Evolutionary conservation across 2,329 filamentous ascomycete genomes (phyloP), one percentile per base, ranked within the genome.

Genomic region (Phyllosticta ampelicida): DNA sequence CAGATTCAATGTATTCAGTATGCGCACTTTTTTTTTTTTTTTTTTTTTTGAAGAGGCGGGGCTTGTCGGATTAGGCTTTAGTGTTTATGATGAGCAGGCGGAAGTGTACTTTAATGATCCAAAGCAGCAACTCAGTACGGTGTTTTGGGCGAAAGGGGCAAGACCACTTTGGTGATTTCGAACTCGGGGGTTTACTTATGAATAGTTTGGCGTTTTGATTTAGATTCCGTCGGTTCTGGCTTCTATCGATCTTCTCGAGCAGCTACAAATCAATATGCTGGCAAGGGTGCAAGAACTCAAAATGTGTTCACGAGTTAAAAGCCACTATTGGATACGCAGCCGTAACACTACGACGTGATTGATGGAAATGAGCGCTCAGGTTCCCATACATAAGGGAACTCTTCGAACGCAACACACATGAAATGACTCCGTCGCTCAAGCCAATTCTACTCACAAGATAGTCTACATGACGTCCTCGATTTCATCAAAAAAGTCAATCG

Each of bases 1-100:
- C 61, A 86, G 87, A 0, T 90, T 91, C 69, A 78, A 76, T 1
- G 73, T 81, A 66, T 77, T 79, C 10, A 74, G 80, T 26, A 80
- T 89, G 55, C 77, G 74, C 64, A 69, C 72, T 20, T 78, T 89
- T n/a, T n/a, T n/a, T n/a, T n/a, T n/a, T n/a, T n/a, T n/a, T n/a
- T n/a, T n/a, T n/a, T n/a, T n/a, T 62, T 89, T 88, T 65, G 76
- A 78, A 59, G 73, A 74, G n/a, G 86, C 86, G 0, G 86, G 86
- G 0, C 66, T 71, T 0, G 70, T 71, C 9, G 76, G 75, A n/a
- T 86, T 89, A 65, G 76, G 74, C 9, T 80, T 86, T 58, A 70
- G 78, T 63, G 72, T 79, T 16, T 65, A 86, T 59, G 73, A 78
- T 1, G 74, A 78, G 58, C 78, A 78, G 11, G 65, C 81, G 13